Evolutionary conservation across 148 eudicot genomes (phyloP).

Genomic region (Chenopodium album): DNA sequence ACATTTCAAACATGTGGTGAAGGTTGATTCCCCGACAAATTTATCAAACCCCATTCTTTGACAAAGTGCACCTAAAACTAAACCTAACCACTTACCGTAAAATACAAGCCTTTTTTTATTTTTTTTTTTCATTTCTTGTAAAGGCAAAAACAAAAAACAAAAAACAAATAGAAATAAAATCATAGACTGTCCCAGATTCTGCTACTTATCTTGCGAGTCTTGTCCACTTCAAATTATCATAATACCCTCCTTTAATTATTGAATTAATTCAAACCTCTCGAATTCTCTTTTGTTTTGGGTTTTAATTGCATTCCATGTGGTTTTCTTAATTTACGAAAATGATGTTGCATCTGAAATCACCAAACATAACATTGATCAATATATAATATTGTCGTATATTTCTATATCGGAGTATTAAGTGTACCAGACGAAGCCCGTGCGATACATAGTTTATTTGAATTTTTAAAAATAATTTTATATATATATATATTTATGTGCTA

Average conservation of each 20-base stretch:
- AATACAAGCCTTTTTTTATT: not conserved
- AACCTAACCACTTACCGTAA: not conserved
- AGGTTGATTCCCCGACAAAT: constrained; percentile 12
- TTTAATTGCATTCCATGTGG: no score
- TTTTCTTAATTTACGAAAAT: no score
- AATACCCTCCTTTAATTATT: not conserved
- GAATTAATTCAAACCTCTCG: not conserved
- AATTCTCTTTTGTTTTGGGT: not conserved
- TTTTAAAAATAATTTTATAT: no score
- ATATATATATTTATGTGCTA: no score
- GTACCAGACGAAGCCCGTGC: no score
- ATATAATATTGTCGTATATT: no score
- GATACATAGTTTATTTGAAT: no score
- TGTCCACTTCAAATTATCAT: not conserved
- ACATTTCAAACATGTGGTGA: not conserved
- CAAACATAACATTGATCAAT: no score
- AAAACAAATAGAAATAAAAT: not conserved
- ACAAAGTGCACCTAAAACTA: constrained; percentile 12
- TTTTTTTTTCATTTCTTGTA: not conserved
- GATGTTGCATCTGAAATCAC: no score
- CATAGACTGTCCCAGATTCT: not conserved
- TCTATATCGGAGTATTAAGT: no score
- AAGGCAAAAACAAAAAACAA: no score
- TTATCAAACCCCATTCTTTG: constrained; percentile 12
- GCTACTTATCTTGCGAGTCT: no score